Base-by-base conservation (phyloP, 202 grass and related monocot genomes). In the Eragrostis tef region DNA sequence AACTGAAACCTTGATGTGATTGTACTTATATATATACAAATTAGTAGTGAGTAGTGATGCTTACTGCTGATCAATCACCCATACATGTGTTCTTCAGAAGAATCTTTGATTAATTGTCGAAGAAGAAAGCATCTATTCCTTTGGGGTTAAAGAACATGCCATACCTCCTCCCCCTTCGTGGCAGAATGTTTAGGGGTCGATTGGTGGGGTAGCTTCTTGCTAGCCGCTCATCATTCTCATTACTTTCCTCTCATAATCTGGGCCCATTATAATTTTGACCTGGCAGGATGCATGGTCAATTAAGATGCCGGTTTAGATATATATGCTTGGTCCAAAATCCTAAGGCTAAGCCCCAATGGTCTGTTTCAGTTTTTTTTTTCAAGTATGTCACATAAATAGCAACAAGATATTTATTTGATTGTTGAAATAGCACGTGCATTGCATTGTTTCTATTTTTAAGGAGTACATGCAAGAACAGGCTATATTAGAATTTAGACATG, bases 41-140 rank as follows among this genome's bases (percentile, higher is more conserved):
- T n/a, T 53, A 53, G 19, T 19, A 53, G 19, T n/a, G n/a, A 6
- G 9, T 7, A 56, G 8, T 24, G 11, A 53, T 71, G 51, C 49
- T 21, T 44, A 52, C 10, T 7, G 48, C 2, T 15, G 58, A 61
- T 61, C 58, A 71, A 65, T 53, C 7, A 54, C 20, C 11, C 12
- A 65, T 71, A 76, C 9, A 1, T 3, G 8, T 73, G 29, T 48
- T 57, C 71, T 76, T 80, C 11, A 77, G 63, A 74, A 75, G 84
- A 88, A 90, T 90, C 88, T 87, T 68, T 75, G 74, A 36, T 91
- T 85, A 87, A 87, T 88, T 83, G 89, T 82, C 67, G 80, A 91
- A 88, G 85, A 97, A 90, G 85, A 62, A 86, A 91, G 94, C 75
- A 93, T 97, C 21, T 80, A 97, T 93, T 97, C 89, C 89, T 64